Conservation (phyloP, 352 stramenopile species). For the Phytophthora niederhauseri region DNA sequence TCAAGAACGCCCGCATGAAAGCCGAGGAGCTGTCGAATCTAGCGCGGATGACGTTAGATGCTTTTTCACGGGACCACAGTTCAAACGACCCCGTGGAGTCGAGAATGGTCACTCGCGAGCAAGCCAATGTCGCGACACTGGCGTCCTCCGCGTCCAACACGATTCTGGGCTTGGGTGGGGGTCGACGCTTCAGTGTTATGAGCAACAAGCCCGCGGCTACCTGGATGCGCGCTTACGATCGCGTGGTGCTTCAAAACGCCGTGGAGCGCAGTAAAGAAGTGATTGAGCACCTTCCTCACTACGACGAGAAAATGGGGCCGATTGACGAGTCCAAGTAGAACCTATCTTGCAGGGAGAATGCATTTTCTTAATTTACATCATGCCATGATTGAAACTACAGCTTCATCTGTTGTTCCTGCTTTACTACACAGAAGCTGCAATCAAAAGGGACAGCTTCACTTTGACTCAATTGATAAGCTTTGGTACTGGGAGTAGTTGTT, state of each 20-base stretch:
- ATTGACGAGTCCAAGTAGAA: slow-evolving; percentile 22
- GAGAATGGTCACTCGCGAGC: slow-evolving; percentile 12
- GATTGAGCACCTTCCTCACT: slow-evolving; percentile 35
- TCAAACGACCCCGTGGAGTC: slow-evolving; percentile 5
- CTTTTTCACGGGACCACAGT: slow-evolving; percentile 46
- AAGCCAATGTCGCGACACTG: slow-evolving; percentile 20
- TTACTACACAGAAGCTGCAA: background rate
- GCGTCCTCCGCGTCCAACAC: slow-evolving; percentile 33
- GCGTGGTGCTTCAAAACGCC: slow-evolving; percentile 65
- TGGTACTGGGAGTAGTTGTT: too few species aligned
- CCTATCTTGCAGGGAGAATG: background rate
- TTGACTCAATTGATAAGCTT: background rate
- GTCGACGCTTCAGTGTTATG: slow-evolving; percentile 28
- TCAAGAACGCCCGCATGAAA: slow-evolving; percentile 76
- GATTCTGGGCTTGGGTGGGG: slow-evolving; percentile 23
- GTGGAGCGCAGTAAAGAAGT: slow-evolving; percentile 73
- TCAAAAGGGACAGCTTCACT: too few species aligned
- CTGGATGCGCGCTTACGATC: slow-evolving; percentile 74
- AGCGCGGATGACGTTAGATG: slow-evolving; percentile 69
- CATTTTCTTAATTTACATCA: slow-evolving; percentile 14
- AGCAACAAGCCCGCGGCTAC: slow-evolving; percentile 38
- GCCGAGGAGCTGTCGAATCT: slow-evolving; percentile 79
- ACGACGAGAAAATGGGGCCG: slow-evolving; percentile 20
- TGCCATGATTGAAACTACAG: background rate
- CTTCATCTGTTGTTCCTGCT: background rate